Percentiles rank a stretch among this genome's conserved stretches.
Conservation (phyloP, 2,329 filamentous ascomycete species). For the Verticillium nonalfalfae region DNA sequence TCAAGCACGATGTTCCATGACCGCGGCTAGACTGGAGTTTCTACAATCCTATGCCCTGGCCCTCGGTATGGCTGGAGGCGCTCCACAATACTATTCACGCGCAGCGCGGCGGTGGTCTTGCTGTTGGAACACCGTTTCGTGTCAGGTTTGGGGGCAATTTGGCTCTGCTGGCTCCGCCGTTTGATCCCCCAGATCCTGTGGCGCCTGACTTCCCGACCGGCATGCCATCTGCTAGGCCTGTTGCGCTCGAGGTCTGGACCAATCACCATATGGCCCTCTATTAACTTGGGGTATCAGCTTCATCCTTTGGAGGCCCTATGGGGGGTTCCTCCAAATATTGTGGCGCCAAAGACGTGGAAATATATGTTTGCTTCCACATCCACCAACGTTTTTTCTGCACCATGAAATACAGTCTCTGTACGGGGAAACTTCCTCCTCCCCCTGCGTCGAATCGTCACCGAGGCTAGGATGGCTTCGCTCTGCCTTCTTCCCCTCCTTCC, state of each 20-base stretch:
- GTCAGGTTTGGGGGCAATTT: not conserved
- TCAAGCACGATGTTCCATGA: slow-evolving; percentile 22
- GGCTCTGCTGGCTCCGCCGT: not conserved
- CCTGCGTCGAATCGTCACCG: not conserved
- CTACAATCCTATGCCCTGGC: not conserved
- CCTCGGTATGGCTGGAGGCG: too few species aligned
- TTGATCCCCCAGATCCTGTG: not conserved
- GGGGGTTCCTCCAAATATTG: not conserved
- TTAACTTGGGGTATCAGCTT: not conserved
- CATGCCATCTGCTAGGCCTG: not conserved
- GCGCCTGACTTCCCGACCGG: not conserved
- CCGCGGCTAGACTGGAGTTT: too few species aligned
- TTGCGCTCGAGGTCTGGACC: not conserved
- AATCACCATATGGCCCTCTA: not conserved
- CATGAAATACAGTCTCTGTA: not conserved
- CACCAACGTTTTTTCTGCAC: not conserved
- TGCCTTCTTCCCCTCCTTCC: not conserved
- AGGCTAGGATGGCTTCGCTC: not conserved
- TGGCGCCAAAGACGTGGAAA: not conserved
- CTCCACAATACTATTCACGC: too few species aligned
- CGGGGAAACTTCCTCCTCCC: not conserved
- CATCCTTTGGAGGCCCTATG: not conserved
- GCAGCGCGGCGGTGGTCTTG: too few species aligned
- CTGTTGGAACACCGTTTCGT: not conserved
- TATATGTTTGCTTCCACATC: not conserved